A percentile compares a stretch with the other conserved stretches of the same genome.
Conservation (phyloP, 768 basidiomycete genomes). For the Kwoniella bestiolae region DNA sequence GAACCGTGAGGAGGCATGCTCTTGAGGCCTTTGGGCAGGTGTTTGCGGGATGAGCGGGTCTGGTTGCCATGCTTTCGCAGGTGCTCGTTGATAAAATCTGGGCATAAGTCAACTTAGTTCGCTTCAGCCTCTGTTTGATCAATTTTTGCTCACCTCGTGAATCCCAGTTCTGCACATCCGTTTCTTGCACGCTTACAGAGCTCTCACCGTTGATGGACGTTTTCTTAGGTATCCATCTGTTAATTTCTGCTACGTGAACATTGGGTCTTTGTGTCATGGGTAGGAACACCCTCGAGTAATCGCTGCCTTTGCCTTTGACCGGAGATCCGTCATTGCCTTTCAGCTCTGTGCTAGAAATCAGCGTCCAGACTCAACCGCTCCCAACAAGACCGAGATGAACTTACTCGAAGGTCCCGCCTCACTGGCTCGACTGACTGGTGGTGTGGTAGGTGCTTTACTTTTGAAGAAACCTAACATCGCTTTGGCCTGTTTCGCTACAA, state of each 20-base stretch:
- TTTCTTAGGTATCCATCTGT: slow-evolving; percentile 30
- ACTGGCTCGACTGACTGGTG: slow-evolving; percentile 27
- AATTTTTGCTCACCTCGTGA: slow-evolving; percentile 9
- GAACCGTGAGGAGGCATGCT: slow-evolving; percentile 38
- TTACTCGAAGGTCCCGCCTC: slow-evolving; percentile 43
- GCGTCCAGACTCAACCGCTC: not conserved
- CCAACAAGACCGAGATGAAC: not conserved
- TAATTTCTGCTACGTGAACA: slow-evolving; percentile 48
- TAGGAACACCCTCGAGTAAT: slow-evolving; percentile 46
- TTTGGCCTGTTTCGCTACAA: slow-evolving; percentile 39
- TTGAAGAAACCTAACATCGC: slow-evolving; percentile 42
- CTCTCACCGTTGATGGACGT: not conserved
- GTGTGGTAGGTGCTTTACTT: slow-evolving; percentile 20
- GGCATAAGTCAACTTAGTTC: not conserved
- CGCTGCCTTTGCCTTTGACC: slow-evolving; percentile 17
- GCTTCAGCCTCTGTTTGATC: not conserved
- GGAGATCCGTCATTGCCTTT: slow-evolving; percentile 16
- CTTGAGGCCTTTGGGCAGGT: slow-evolving; percentile 39
- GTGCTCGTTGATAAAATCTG: slow-evolving; percentile 40
- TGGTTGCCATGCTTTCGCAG: slow-evolving; percentile 19
- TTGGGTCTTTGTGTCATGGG: slow-evolving; percentile 37
- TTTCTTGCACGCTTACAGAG: not conserved
- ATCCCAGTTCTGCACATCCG: slow-evolving; percentile 7
- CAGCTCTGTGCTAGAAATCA: not conserved
- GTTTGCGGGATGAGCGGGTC: slow-evolving; percentile 6